phyloP scores from a whole-genome alignment of 2,329 filamentous ascomycete genomes.

The Penicillium hordei region DNA sequence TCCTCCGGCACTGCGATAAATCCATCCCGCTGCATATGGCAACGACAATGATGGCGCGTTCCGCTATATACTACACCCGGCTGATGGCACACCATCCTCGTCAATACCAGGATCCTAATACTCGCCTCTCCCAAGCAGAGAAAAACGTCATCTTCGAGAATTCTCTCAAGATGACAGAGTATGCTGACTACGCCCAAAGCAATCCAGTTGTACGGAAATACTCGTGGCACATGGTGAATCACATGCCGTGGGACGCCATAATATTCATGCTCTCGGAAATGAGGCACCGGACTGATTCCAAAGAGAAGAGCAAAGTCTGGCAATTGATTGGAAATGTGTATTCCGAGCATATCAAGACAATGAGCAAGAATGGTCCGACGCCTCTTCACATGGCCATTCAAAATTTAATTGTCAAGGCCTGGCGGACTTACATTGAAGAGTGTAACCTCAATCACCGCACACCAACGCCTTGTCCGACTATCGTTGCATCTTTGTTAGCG shows the following conservation, averaged over 20 bases:
- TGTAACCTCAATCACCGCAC: constrained; percentile 18
- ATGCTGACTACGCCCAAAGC: constrained; percentile 27
- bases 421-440: constrained; percentile 27
- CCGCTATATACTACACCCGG: constrained; percentile 46
- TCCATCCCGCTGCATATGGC: constrained; percentile 48
- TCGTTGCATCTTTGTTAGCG: constrained; percentile 16
- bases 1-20: constrained; percentile 39
- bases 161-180: constrained; percentile 37
- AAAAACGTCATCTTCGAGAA: constrained; percentile 33
- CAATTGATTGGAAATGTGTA: constrained; percentile 46
- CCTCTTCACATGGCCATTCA: constrained; percentile 28
- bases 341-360: constrained; percentile 37
- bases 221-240: constrained; percentile 48
- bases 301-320: constrained; percentile 47
- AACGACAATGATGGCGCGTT: constrained; percentile 45
- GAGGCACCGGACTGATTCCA: constrained; percentile 36
- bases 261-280: constrained; percentile 52
- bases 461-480: constrained; percentile 23
- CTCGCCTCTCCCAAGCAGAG: constrained; percentile 20
- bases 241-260: constrained; percentile 55
- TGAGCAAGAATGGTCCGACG: constrained; percentile 14
- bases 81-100: constrained; percentile 49
- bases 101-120: constrained; percentile 28
- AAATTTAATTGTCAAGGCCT: constrained; percentile 29
- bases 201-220: constrained; percentile 44